Evolutionary conservation across 805 yeast species (phyloP), one percentile per base, ranked within the genome.

Genomic region (Clavispora vitiphila): DNA sequence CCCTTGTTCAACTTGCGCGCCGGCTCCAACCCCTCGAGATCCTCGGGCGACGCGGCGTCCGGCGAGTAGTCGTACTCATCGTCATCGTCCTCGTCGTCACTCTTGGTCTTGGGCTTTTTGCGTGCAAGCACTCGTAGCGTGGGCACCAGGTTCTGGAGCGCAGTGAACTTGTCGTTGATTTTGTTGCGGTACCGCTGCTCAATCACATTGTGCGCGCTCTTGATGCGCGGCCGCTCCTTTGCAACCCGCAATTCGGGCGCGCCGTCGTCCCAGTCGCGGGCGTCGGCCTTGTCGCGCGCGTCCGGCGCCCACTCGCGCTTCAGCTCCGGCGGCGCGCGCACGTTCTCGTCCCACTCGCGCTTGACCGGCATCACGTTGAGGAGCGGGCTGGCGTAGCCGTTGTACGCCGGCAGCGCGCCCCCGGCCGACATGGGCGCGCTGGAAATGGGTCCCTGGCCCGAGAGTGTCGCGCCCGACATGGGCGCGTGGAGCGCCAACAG

Each of bases 1-100:
- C 91, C 93, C 61, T 86, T 86, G 60, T 84, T 85, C 41, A 86
- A 67, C 57, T 84, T 84, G 25, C 77, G 62, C 8, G 90, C 89
- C 0, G 93, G 93, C 18, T 81, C 72, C 25, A 85, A 68, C 3
- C 93, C 95, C 48, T 85, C 93, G 19, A 84, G 64, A 41, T 79
- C 81, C 41, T 41, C 59, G 26, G 34, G 43, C 11, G 32, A 19
- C 10, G 36, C 32, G 23, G 20, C 30, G 15, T 32, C 30, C 5
- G 34, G 30, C 39, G 30, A 30, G 9, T 42, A 40, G 6, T 35
- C 40, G 14, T 40, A 42, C 10, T 43, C 44, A 5, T 38, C 43
- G n/a, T 40, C 46, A 12, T 34, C 44, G 21, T 40, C 43, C 2
- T 37, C 49, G 15, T 43, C 51, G 18, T 21, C 31, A 2, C 23